phyloP scores from a whole-genome alignment of 2,329 filamentous ascomycete species.

The Pseudonectria foliicola region DNA sequence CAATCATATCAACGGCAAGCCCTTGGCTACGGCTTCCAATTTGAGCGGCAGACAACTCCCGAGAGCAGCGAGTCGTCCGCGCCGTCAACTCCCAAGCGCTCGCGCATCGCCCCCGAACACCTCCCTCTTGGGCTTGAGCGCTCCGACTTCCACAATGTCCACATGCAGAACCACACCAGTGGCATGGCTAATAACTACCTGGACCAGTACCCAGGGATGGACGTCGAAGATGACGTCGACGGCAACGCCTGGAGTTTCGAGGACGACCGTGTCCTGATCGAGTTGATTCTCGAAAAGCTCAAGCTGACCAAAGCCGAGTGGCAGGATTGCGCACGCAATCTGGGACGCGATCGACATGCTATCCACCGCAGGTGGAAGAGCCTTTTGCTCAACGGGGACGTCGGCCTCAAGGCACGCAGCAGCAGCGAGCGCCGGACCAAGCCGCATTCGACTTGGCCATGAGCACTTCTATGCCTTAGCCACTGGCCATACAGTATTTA shows the following conservation, averaged over 20 bases:
- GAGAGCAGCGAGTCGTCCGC: conserved; percentile 15
- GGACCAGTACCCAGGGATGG: conserved; percentile 23
- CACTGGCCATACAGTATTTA: neutral
- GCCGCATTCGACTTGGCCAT: conserved; percentile 51
- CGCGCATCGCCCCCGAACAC: conserved; percentile 53
- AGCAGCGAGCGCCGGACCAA: conserved; percentile 33
- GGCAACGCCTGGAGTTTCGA: conserved; percentile 52
- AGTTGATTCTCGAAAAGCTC: conserved; percentile 60
- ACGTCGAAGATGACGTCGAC: conserved; percentile 38
- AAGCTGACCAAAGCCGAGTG: conserved; percentile 57
- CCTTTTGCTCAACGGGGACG: conserved; percentile 50
- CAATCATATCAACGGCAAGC: conserved; percentile 31
- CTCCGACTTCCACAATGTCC: conserved; percentile 49
- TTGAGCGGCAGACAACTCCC: neutral
- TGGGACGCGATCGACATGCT: conserved; percentile 53
- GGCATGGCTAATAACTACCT: conserved; percentile 21
- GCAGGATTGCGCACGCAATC: conserved; percentile 58
- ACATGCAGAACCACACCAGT: conserved; percentile 20
- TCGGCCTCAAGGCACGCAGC: conserved; percentile 47
- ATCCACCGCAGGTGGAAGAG: conserved; percentile 57
- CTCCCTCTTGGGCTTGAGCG: conserved; percentile 53
- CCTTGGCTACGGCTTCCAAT: conserved; percentile 6
- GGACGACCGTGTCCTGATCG: conserved; percentile 59
- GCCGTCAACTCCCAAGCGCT: conserved; percentile 52
- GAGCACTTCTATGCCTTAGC: neutral